A percentile compares a stretch with the other conserved stretches of the same genome.
Conservation (phyloP, 257 asterid species). For the Cruciata laevipes region DNA sequence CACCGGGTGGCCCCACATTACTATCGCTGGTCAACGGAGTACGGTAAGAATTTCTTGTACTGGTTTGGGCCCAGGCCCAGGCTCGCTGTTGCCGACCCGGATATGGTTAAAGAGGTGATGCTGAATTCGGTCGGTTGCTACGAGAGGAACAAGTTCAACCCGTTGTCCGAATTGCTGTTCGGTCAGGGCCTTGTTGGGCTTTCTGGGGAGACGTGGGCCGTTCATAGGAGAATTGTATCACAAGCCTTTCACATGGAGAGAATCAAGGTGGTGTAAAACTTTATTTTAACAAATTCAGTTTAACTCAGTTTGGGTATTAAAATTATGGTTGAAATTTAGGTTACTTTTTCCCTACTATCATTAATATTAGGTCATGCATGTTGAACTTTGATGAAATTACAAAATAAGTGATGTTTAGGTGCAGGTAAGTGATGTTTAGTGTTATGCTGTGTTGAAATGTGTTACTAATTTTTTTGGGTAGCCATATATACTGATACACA, state of each 20-base stretch:
- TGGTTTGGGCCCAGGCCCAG: constrained; percentile 48
- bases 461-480: no score
- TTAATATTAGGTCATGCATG: no score
- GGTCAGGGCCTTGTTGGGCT: constrained; percentile 42
- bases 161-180: constrained; percentile 29
- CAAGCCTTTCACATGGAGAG: constrained; percentile 38
- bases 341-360: no score
- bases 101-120: constrained; percentile 33
- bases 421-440: no score
- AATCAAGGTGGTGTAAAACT: constrained; percentile 20
- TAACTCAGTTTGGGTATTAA: no score
- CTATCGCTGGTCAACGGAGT: constrained; percentile 36
- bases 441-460: no score
- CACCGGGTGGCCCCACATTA: constrained; percentile 38
- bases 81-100: constrained; percentile 33
- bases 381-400: no score
- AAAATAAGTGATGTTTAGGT: no score
- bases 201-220: constrained; percentile 30
- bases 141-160: constrained; percentile 22
- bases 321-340: no score
- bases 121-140: constrained; percentile 19
- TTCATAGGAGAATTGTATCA: constrained; percentile 27
- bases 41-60: constrained; percentile 34
- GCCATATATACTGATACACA: no score
- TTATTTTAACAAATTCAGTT: no score